A percentile compares a stretch with the other conserved stretches of the same genome.
Conservation (phyloP, 805 yeast genomes). For the Saturnispora zaruensis region DNA sequence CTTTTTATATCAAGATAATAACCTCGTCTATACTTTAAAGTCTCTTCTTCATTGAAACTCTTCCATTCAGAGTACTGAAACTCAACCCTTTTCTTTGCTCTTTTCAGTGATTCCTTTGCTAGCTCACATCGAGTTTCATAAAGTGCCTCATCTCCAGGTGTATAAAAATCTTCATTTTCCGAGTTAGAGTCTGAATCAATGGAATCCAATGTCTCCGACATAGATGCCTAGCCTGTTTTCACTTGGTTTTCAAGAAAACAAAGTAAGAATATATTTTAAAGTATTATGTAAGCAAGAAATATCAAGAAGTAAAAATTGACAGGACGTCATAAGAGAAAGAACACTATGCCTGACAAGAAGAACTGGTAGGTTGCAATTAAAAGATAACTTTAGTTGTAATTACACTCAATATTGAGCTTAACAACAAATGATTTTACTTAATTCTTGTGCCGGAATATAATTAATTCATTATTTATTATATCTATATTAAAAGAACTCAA, state of each 20-base stretch:
- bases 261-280: background rate
- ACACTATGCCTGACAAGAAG: background rate
- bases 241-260: background rate
- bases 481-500: background rate
- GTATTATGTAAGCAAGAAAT: background rate
- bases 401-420: too few species aligned
- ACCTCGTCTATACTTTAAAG: slow-evolving; percentile 13
- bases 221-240: background rate
- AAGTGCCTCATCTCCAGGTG: slow-evolving; percentile 61
- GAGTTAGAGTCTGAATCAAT: background rate
- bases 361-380: too few species aligned
- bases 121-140: slow-evolving; percentile 43
- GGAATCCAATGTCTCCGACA: background rate
- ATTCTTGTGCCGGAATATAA: too few species aligned
- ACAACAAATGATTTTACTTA: too few species aligned
- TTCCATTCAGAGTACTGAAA: slow-evolving; percentile 26
- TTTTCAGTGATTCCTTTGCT: slow-evolving; percentile 41
- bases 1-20: slow-evolving; percentile 21
- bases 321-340: background rate
- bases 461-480: too few species aligned
- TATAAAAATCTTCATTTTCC: slow-evolving; percentile 74
- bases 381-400: background rate
- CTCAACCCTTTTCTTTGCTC: slow-evolving; percentile 36
- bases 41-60: slow-evolving; percentile 23
- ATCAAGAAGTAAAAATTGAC: background rate